Percentiles rank a stretch among this genome's conserved stretches.
These are phyloP conservation scores for Mariannaea sp. DNA, from an alignment of 2,329 filamentous ascomycete species.

Conservation along the genomic window DNA sequence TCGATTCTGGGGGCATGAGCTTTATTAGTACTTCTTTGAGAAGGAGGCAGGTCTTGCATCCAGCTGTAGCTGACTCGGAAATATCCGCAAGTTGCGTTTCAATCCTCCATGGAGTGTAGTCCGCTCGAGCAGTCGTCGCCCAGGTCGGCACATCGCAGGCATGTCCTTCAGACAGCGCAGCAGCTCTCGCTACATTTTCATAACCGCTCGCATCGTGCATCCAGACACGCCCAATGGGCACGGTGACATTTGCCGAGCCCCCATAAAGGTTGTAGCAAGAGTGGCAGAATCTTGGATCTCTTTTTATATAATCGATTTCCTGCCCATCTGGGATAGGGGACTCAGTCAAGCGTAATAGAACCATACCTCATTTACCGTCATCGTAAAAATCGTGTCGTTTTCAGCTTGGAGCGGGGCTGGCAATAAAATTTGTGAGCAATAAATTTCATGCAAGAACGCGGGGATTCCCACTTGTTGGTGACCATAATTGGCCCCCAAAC, in stretches of 20 bases:
- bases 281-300: constrained; percentile 18
- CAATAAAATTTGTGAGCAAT: too few species aligned
- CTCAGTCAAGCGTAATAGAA: not conserved
- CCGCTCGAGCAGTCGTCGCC: constrained; percentile 17
- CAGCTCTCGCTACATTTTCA: constrained; percentile 16
- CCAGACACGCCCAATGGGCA: constrained; percentile 19
- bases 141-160: constrained; percentile 16
- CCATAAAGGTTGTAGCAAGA: constrained; percentile 29
- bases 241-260: constrained; percentile 17
- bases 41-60: constrained; percentile 24
- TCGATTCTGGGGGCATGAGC: constrained; percentile 3
- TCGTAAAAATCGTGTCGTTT: too few species aligned
- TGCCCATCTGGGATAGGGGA: not conserved
- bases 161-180: not conserved
- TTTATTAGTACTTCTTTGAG: constrained; percentile 16
- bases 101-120: constrained; percentile 26
- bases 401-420: too few species aligned
- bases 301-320: constrained; percentile 15
- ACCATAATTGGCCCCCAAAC: too few species aligned
- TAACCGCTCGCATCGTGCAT: constrained; percentile 26
- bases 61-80: not conserved
- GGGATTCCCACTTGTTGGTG: too few species aligned
- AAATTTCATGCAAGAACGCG: too few species aligned
- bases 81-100: constrained; percentile 20
- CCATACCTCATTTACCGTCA: not conserved